Evolutionary conservation across 371 early-diverging fungal genomes (phyloP).

Genomic region (Mucor mucedo): DNA sequence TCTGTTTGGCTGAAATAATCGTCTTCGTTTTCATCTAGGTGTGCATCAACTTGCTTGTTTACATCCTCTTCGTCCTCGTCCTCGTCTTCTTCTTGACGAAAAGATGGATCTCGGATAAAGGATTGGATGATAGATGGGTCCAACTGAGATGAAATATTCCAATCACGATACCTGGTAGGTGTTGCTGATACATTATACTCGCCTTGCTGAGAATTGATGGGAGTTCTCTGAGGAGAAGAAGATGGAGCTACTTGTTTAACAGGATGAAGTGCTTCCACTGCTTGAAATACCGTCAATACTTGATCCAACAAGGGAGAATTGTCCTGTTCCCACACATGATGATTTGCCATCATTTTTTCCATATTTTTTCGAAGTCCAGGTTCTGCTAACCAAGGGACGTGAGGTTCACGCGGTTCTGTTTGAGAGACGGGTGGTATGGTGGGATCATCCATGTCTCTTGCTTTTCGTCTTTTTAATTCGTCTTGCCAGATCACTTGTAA

Average conservation of each 20-base stretch:
- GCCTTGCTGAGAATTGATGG: neutral
- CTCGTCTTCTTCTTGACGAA: conserved; percentile 1
- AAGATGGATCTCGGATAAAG: conserved; percentile 13
- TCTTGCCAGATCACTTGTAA: conserved; percentile 65
- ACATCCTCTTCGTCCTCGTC: neutral
- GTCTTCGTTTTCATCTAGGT: conserved; percentile 5
- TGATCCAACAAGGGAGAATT: conserved; percentile 1
- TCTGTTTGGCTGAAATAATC: conserved; percentile 13
- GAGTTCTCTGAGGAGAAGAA: neutral
- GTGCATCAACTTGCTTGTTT: neutral
- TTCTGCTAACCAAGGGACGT: conserved; percentile 33
- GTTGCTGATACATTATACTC: conserved; percentile 29
- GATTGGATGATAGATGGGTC: conserved; percentile 23
- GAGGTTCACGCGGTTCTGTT: conserved; percentile 14
- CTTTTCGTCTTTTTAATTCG: conserved; percentile 31
- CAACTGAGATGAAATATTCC: conserved; percentile 15
- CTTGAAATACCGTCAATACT: conserved; percentile 52
- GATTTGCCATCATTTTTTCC: conserved; percentile 11
- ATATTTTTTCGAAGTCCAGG: conserved; percentile 16
- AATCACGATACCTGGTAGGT: conserved; percentile 25
- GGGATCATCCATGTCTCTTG: conserved; percentile 12
- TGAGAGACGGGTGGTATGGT: conserved; percentile 24
- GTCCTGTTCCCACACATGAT: neutral
- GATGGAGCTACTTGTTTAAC: neutral
- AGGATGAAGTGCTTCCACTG: conserved; percentile 52